Conservation (phyloP, 495 filamentous ascomycete species). For the Pseudoneurospora amorphoporcata region DNA sequence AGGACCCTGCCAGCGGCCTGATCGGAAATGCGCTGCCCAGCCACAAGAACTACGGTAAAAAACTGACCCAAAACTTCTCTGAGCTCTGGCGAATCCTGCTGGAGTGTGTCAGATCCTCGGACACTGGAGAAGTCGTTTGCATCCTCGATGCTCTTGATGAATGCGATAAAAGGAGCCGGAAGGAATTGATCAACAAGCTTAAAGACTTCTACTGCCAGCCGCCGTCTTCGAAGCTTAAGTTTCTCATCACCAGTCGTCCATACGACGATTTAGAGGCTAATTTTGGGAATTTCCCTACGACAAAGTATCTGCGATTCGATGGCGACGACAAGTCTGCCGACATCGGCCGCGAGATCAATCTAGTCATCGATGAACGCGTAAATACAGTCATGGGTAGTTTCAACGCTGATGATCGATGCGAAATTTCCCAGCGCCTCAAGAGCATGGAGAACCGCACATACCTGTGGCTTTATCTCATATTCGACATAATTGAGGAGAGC, state of each 20-base stretch:
- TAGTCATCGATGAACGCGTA: conserved; percentile 27
- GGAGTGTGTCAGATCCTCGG: conserved; percentile 17
- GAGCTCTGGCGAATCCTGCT: conserved; percentile 34
- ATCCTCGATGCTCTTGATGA: conserved; percentile 36
- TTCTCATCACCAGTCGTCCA: conserved; percentile 31
- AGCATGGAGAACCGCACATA: conserved; percentile 35
- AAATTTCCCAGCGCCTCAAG: conserved; percentile 20
- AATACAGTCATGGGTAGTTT: conserved; percentile 9
- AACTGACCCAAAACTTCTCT: conserved; percentile 21
- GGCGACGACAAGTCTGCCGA: conserved; percentile 21
- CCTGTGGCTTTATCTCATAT: conserved; percentile 35
- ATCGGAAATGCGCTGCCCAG: conserved; percentile 6
- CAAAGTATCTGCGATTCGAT: conserved; percentile 18
- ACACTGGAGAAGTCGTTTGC: conserved; percentile 32
- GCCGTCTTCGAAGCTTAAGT: conserved; percentile 19
- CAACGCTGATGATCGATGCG: background rate
- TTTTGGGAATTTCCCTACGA: conserved; percentile 10
- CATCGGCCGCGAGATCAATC: conserved; percentile 29
- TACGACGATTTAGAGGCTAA: conserved; percentile 18
- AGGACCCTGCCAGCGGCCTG: conserved; percentile 4
- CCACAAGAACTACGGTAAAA: conserved; percentile 11
- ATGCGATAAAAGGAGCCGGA: conserved; percentile 18
- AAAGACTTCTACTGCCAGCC: conserved; percentile 12
- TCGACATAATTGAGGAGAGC: conserved; percentile 21
- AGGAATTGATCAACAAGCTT: conserved; percentile 16